Conservation (phyloP, 768 basidiomycete genomes). For the Macrolepiota albuminosa region DNA sequence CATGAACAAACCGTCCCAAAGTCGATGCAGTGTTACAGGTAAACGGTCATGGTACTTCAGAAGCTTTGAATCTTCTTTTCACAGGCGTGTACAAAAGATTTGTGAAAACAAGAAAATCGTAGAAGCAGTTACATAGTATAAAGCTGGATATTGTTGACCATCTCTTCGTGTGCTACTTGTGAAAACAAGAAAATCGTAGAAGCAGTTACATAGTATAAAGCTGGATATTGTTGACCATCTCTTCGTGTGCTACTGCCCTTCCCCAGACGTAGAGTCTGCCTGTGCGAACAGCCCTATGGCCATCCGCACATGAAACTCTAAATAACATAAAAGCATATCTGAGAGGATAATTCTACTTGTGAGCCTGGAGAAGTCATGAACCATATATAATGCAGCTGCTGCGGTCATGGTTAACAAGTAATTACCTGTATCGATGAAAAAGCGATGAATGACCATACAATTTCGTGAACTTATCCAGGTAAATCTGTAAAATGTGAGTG, state of each 20-base stretch:
- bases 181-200: constrained; percentile 40
- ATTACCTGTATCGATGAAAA: too few relatives aligned
- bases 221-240: neutral
- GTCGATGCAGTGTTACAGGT: constrained; percentile 40
- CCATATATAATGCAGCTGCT: too few relatives aligned
- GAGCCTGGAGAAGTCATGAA: too few relatives aligned
- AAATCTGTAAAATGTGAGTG: too few relatives aligned
- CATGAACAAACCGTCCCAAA: constrained; percentile 26
- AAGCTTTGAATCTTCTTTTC: constrained; percentile 33
- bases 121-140: constrained; percentile 28
- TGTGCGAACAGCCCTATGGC: constrained; percentile 30
- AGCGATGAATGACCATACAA: too few relatives aligned
- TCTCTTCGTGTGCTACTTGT: constrained; percentile 11
- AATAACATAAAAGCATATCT: constrained; percentile 30
- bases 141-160: constrained; percentile 15
- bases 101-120: constrained; percentile 42
- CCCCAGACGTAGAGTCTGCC: constrained; percentile 38
- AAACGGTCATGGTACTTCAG: constrained; percentile 32
- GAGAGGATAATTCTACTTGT: neutral
- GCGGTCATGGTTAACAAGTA: too few relatives aligned
- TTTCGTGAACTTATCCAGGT: too few relatives aligned
- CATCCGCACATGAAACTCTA: constrained; percentile 38
- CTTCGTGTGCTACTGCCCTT: neutral
- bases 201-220: constrained; percentile 31
- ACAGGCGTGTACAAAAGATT: constrained; percentile 40